phyloP scores from a whole-genome alignment of 2,329 filamentous ascomycete genomes.

The Arthrocladium fulminans region DNA sequence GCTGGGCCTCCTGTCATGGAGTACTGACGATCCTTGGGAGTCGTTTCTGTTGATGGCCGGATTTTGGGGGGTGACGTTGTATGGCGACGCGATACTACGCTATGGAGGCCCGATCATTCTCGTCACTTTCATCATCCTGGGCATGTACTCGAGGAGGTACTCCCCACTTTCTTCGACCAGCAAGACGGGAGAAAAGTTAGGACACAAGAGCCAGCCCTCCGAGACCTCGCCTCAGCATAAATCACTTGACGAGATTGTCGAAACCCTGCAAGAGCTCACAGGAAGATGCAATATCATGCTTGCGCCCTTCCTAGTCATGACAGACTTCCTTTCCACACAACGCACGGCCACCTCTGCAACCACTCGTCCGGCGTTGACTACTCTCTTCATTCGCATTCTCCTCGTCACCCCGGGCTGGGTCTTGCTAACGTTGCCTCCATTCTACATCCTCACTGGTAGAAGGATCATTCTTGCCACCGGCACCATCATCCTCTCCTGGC shows the following conservation, averaged over 20 bases:
- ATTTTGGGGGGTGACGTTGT: conserved; percentile 81
- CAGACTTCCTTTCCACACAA: conserved; percentile 88
- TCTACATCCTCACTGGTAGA: conserved; percentile 76
- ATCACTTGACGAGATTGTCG: conserved; percentile 93
- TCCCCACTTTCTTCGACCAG: conserved; percentile 82
- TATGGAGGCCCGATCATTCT: conserved; percentile 76
- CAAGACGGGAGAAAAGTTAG: conserved; percentile 56
- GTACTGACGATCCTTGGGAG: conserved; percentile 87
- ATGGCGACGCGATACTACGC: conserved; percentile 74
- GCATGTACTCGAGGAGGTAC: conserved; percentile 86
- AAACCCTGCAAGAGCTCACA: conserved; percentile 83
- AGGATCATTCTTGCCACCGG: conserved; percentile 78
- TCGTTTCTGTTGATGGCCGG: conserved; percentile 78
- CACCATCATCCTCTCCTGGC: conserved; percentile 82
- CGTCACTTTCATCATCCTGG: conserved; percentile 69
- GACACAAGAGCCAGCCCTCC: conserved; percentile 42
- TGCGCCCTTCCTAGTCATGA: conserved; percentile 78
- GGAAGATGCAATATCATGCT: conserved; percentile 84
- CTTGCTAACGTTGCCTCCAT: conserved; percentile 67
- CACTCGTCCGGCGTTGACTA: conserved; percentile 78
- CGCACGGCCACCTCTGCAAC: conserved; percentile 84
- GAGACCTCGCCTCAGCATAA: conserved; percentile 71
- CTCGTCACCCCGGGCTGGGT: conserved; percentile 86
- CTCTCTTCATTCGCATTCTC: conserved; percentile 79
- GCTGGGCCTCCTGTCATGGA: conserved; percentile 84